A percentile compares a stretch with the other conserved stretches of the same genome.
phyloP scores from a whole-genome alignment of 2,329 filamentous ascomycete genomes.

The Nannizzia gypsea region DNA sequence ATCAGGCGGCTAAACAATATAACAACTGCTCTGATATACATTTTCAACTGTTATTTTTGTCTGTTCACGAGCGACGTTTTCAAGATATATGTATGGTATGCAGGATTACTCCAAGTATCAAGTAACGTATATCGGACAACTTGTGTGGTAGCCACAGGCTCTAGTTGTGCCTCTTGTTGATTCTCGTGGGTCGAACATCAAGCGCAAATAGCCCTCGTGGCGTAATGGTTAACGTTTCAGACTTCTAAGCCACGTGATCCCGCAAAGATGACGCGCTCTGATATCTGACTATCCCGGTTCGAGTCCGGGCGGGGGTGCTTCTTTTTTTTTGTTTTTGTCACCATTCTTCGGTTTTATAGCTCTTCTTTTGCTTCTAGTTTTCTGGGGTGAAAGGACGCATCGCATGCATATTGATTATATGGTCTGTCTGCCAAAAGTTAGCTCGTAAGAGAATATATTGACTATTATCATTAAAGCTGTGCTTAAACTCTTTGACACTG shows the following conservation, averaged over 20 bases:
- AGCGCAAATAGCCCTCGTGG: neutral
- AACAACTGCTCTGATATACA: too few species aligned
- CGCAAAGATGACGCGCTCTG: neutral
- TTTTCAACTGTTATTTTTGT: too few species aligned
- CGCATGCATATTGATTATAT: too few species aligned
- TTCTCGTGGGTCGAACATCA: neutral
- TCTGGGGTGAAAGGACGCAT: too few species aligned
- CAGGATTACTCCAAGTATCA: too few species aligned
- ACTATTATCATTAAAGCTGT: too few species aligned
- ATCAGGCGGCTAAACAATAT: too few species aligned
- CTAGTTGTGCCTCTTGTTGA: neutral
- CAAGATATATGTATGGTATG: too few species aligned
- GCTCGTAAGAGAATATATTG: too few species aligned
- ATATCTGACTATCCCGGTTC: conserved; percentile 4
- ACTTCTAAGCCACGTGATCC: conserved; percentile 2
- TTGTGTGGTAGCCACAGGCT: neutral
- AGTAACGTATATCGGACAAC: neutral
- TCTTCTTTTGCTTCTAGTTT: neutral
- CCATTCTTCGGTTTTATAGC: too few species aligned
- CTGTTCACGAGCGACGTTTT: too few species aligned
- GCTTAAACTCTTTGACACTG: neutral
- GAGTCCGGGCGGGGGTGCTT: conserved; percentile 3
- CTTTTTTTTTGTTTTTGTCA: neutral
- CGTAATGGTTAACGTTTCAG: conserved; percentile 4
- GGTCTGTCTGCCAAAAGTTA: too few species aligned